A percentile compares a stretch with the other conserved stretches of the same genome.
phyloP scores from a whole-genome alignment of 2,329 filamentous ascomycete genomes.

The Leptographium wingfieldii region DNA sequence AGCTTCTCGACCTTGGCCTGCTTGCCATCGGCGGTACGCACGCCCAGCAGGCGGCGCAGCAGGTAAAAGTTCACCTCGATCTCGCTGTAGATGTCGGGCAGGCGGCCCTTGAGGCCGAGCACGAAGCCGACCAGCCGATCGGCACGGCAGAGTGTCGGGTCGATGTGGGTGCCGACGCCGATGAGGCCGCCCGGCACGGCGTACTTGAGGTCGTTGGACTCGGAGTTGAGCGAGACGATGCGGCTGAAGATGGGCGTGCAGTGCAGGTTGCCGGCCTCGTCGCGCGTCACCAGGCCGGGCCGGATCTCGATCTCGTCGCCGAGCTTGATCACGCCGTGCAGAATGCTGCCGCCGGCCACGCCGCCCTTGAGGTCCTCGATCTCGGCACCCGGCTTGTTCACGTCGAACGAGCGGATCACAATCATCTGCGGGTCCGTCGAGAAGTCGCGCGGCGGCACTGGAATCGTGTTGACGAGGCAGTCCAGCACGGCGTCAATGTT shows the following conservation, averaged over 20 bases:
- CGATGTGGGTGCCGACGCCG: conserved; percentile 93
- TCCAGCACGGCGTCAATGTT: conserved; percentile 99
- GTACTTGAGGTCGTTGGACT: conserved; percentile 97
- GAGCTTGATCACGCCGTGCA: conserved; percentile 93
- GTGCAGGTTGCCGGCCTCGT: conserved; percentile 84
- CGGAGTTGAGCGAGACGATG: conserved; percentile 89
- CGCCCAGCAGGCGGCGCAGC: conserved; percentile 83
- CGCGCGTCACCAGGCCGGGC: conserved; percentile 94
- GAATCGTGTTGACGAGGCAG: conserved; percentile 88
- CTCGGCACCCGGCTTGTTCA: conserved; percentile 98
- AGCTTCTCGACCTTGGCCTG: conserved; percentile 99
- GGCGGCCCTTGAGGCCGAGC: conserved; percentile 80
- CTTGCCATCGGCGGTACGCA: conserved; percentile 96
- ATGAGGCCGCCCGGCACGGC: conserved; percentile 95
- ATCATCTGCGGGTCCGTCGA: conserved; percentile 93
- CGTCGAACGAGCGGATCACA: conserved; percentile 96
- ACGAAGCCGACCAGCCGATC: conserved; percentile 98
- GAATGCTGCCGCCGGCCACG: conserved; percentile 92
- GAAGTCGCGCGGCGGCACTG: conserved; percentile 84
- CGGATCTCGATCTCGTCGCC: conserved; percentile 98
- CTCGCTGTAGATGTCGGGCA: conserved; percentile 96
- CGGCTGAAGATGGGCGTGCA: conserved; percentile 96
- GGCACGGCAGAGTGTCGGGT: conserved; percentile 94
- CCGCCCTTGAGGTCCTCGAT: conserved; percentile 98
- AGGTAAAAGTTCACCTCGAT: conserved; percentile 99